A percentile compares a stretch with the other conserved stretches of the same genome.
phyloP scores from a whole-genome alignment of 805 yeast genomes.

The Blastobotrys peoriensis region DNA sequence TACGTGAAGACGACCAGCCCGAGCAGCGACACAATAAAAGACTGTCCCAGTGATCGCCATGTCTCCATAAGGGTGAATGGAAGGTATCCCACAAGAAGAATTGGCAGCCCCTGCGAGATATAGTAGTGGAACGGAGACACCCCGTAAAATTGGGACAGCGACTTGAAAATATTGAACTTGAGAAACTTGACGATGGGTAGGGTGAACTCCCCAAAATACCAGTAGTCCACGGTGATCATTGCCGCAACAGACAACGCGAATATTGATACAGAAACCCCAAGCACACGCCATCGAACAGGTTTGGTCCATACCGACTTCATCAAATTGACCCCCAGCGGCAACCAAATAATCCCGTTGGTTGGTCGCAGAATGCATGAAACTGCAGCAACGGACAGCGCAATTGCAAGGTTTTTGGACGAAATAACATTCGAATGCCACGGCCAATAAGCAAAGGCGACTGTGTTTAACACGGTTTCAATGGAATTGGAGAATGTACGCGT shows the following conservation, averaged over 20 bases:
- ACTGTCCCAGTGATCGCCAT: conserved; percentile 11
- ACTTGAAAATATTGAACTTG: conserved; percentile 69
- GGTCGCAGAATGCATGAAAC: conserved; percentile 73
- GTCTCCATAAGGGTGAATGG: conserved; percentile 55
- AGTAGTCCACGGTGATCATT: conserved; percentile 47
- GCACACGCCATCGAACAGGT: conserved; percentile 17
- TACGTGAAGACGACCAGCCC: conserved; percentile 47
- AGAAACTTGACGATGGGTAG: conserved; percentile 66
- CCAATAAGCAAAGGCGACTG: conserved; percentile 65
- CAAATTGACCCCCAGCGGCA: conserved; percentile 43
- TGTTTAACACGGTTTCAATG: conserved; percentile 67
- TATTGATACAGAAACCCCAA: conserved; percentile 21
- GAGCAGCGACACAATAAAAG: conserved; percentile 28
- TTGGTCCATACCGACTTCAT: conserved; percentile 14
- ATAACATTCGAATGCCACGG: conserved; percentile 42
- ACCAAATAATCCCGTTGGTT: conserved; percentile 77
- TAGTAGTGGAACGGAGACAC: conserved; percentile 80
- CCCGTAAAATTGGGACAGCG: conserved; percentile 80
- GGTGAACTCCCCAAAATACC: conserved; percentile 46
- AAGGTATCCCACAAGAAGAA: conserved; percentile 57
- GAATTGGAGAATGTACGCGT: conserved; percentile 85
- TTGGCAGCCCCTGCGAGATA: conserved; percentile 73
- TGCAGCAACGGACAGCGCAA: conserved; percentile 48
- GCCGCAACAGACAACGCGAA: conserved; percentile 29
- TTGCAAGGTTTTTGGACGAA: conserved; percentile 21